Percentiles rank a stretch among this genome's conserved stretches.
Evolutionary conservation across 257 asterid genomes (phyloP).

Genomic region (Solanum ahanhuiri): DNA sequence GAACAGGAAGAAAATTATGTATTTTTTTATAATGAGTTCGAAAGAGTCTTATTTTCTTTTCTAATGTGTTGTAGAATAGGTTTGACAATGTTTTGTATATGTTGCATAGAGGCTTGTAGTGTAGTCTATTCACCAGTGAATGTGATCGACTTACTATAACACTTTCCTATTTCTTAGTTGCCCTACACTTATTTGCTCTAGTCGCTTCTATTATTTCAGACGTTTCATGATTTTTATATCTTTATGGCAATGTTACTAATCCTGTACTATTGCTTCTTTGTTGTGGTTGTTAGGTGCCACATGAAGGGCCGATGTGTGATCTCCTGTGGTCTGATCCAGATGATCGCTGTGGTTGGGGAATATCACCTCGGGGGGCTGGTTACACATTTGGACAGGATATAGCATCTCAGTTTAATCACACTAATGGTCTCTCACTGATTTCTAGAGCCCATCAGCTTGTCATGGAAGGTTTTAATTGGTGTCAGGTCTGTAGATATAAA

Average conservation of each 20-base stretch:
- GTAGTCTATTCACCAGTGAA: not conserved
- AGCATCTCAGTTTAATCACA: constrained; percentile 91
- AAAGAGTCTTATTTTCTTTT: not conserved
- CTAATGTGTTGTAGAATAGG: not conserved
- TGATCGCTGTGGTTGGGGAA: constrained; percentile 96
- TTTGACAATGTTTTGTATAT: not conserved
- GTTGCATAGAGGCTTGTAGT: not conserved
- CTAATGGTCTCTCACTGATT: constrained; percentile 83
- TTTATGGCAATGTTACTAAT: not conserved
- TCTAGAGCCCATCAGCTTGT: constrained; percentile 99
- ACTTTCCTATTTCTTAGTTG: not conserved
- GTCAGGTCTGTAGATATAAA: constrained; percentile 58
- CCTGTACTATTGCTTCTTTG: not conserved
- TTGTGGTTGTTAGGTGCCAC: constrained; percentile 61
- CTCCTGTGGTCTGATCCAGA: constrained; percentile 97
- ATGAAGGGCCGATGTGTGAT: constrained; percentile 99
- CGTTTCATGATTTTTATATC: not conserved
- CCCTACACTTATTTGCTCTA: not conserved
- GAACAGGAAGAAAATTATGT: not conserved
- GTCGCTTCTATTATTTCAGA: not conserved
- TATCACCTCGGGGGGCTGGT: constrained; percentile 98
- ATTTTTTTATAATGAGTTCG: not conserved
- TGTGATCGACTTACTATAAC: not conserved
- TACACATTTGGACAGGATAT: constrained; percentile 97
- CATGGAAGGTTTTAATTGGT: constrained; percentile 99